Evolutionary conservation across 2,329 filamentous ascomycete genomes (phyloP).

Genomic region (Sporothrix dimorphospora): DNA sequence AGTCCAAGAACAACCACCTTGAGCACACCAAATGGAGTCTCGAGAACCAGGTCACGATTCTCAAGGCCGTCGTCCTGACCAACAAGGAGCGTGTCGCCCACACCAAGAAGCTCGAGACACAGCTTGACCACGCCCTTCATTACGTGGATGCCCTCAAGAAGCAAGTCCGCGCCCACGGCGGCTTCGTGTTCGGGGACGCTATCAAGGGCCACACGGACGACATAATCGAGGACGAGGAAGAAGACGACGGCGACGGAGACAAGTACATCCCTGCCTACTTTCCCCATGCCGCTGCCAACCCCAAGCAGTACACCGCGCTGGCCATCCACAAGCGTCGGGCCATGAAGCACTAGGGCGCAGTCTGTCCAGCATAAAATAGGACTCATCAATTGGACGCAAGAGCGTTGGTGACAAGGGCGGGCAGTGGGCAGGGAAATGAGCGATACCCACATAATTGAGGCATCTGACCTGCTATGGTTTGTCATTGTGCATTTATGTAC

Average conservation of each 20-base stretch:
- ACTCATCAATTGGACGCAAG: too few species aligned
- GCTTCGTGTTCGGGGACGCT: background rate
- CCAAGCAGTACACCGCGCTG: background rate
- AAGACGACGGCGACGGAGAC: background rate
- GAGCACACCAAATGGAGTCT: background rate
- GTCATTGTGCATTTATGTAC: too few species aligned
- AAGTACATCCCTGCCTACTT: background rate
- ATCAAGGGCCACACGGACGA: background rate
- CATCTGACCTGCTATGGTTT: too few species aligned
- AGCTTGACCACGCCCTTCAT: background rate
- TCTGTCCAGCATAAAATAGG: background rate
- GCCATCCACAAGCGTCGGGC: background rate
- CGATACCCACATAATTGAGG: too few species aligned
- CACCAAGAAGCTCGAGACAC: background rate
- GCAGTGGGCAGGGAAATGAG: too few species aligned
- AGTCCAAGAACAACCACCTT: background rate
- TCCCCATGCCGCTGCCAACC: background rate
- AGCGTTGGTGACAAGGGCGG: too few species aligned
- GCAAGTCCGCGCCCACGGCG: background rate
- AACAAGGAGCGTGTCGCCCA: background rate
- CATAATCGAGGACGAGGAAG: background rate
- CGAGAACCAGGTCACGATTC: background rate
- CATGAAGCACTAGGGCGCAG: background rate
- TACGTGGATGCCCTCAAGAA: background rate
- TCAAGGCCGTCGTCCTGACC: background rate